phyloP scores from a whole-genome alignment of 148 eudicot species.

The Rhododendron henanense region DNA sequence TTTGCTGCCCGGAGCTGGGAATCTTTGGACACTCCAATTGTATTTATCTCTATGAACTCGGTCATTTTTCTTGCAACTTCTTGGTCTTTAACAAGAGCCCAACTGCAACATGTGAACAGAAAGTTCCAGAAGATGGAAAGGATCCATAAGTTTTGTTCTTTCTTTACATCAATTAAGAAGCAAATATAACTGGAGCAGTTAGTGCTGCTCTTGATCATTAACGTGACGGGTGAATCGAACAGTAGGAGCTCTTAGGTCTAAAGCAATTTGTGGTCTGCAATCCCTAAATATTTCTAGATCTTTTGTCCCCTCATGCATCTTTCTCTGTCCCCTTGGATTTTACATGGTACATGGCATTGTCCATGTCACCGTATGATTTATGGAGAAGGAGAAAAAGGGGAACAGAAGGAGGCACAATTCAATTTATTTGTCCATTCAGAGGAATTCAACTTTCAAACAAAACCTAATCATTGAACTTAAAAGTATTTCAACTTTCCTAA shows the following conservation, averaged over 20 bases:
- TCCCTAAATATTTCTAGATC: neutral
- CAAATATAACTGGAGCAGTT: neutral
- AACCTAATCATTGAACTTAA: neutral
- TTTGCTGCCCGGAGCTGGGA: conserved; percentile 93
- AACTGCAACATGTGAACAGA: conserved; percentile 35
- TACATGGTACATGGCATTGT: neutral
- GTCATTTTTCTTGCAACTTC: conserved; percentile 84
- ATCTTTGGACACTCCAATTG: conserved; percentile 93
- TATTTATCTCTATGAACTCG: conserved; percentile 74
- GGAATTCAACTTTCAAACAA: neutral
- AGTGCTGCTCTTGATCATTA: neutral
- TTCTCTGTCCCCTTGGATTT: neutral
- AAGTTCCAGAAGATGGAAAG: neutral
- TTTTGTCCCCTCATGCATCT: neutral
- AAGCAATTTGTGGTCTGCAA: neutral
- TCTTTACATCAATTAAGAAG: neutral
- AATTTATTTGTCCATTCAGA: neutral
- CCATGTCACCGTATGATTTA: neutral
- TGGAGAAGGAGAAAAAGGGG: neutral
- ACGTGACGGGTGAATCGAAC: neutral
- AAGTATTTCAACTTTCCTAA: neutral
- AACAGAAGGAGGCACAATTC: neutral
- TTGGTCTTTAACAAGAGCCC: conserved; percentile 87
- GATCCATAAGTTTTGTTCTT: neutral
- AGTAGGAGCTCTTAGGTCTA: neutral